Evolutionary conservation across 148 eudicot genomes (phyloP), one percentile per base, ranked within the genome.

Genomic region (Suaeda aralocaspica): DNA sequence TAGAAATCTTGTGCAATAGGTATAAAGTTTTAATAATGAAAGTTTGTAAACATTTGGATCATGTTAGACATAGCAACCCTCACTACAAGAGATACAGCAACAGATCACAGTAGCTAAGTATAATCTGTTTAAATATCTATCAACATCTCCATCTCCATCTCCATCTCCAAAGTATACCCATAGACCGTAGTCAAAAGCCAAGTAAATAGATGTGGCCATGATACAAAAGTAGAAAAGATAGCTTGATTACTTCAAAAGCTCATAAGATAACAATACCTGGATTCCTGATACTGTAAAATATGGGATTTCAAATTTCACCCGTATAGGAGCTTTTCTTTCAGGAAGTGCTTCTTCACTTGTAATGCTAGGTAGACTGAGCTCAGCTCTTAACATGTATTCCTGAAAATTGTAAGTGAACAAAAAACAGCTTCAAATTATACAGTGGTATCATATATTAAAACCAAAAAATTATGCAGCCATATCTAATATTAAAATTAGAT

Each of bases 211-310:
- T 46, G 33, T 56, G 46, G 39, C n/a, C 41, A 50, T 58, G 61
- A 28, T 24, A 9, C 42, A 36, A 34, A 18, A 9, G 11, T 13
- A 42, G 28, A 14, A 41, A 44, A 2, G 11, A 0, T n/a, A 28
- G 28, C 30, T 39, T 51, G 26, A 45, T 21, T 13, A 39, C 46
- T 21, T 14, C 53, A 9, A 29, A 39, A 11, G 21, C 30, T 42
- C 34, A 13, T 3, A 76, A 31, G 13, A 48, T 49, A 19, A n/a
- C 52, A 8, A 42, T 73, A 94, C 98, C 97, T 94, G 98, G 46
- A 94, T 91, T 77, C 98, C 98, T 59, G 98, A 88, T n/a, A 94
- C 97, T 29, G 98, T 94, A 74, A 94, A 94, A 77, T 91, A 94
- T 2, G 98, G 98, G 80, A 94, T 89, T 74, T 94, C 98, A 75